phyloP scores from a whole-genome alignment of 2,329 filamentous ascomycete genomes.

The Colletotrichum salicis region DNA sequence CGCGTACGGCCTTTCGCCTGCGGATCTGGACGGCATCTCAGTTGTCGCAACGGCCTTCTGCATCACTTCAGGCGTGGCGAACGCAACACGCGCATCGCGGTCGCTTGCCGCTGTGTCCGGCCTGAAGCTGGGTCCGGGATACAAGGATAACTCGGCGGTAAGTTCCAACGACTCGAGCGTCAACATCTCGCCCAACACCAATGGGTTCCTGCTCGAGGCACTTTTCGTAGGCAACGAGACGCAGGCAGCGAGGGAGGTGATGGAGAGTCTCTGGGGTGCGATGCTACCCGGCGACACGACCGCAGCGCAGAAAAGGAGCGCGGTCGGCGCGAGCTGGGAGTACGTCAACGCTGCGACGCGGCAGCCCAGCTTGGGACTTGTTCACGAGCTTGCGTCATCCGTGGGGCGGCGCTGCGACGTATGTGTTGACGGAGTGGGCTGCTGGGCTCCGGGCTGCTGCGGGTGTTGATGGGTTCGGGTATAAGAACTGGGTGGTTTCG shows the following conservation, averaged over 20 bases:
- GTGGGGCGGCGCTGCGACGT: conserved; percentile 57
- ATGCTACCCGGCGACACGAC: conserved; percentile 50
- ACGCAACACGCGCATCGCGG: conserved; percentile 2
- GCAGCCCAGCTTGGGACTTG: conserved; percentile 50
- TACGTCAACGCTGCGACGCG: conserved; percentile 50
- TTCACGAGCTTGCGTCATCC: conserved; percentile 56
- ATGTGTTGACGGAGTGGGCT: conserved; percentile 51
- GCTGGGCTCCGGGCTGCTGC: conserved; percentile 40
- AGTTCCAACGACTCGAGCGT: conserved; percentile 42
- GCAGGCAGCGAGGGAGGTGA: conserved; percentile 42
- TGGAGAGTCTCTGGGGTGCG: conserved; percentile 51
- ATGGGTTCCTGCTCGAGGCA: conserved; percentile 53
- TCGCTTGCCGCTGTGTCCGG: conserved; percentile 28
- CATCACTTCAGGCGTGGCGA: conserved; percentile 37
- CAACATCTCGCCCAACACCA: conserved; percentile 58
- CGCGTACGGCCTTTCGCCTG: conserved; percentile 26
- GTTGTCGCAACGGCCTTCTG: conserved; percentile 36
- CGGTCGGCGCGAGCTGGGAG: conserved; percentile 56
- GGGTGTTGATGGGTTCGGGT: conserved; percentile 38
- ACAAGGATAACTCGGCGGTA: conserved; percentile 36
- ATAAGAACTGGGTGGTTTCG: conserved; percentile 42
- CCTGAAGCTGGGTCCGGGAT: conserved; percentile 35
- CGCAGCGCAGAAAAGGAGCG: conserved; percentile 38
- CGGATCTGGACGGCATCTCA: conserved; percentile 28
- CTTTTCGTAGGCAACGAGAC: conserved; percentile 44